phyloP scores from a whole-genome alignment of 2,329 filamentous ascomycete genomes.

The Coniochaeta ligniaria region DNA sequence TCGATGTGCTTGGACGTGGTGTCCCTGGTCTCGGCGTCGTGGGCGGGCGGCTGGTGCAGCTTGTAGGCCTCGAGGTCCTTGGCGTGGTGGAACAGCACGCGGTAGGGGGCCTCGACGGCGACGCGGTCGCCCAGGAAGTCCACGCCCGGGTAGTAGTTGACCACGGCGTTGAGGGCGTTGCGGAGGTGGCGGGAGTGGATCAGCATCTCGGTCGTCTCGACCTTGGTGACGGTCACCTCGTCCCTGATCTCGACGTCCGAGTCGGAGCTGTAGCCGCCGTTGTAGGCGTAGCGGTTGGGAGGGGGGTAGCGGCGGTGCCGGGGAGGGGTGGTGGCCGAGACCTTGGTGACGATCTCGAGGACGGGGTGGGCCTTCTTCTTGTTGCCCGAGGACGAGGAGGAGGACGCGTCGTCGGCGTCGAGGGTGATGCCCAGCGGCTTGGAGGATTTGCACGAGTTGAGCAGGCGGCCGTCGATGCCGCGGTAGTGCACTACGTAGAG shows the following conservation, averaged over 20 bases:
- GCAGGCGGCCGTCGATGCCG: constrained; percentile 20
- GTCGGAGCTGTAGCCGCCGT: constrained; percentile 18
- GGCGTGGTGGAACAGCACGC: constrained; percentile 38
- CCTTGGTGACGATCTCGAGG: constrained; percentile 35
- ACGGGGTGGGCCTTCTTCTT: constrained; percentile 24
- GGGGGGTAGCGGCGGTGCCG: constrained; percentile 5
- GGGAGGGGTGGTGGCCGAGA: constrained; percentile 18
- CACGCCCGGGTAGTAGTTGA: constrained; percentile 39
- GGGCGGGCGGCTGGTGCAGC: constrained; percentile 29
- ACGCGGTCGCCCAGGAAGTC: constrained; percentile 27
- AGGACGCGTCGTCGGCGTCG: constrained; percentile 10
- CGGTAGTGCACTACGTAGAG: constrained; percentile 34
- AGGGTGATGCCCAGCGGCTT: constrained; percentile 28
- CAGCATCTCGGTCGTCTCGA: constrained; percentile 29
- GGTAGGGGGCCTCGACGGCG: constrained; percentile 36
- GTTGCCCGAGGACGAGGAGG: constrained; percentile 13
- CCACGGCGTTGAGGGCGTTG: constrained; percentile 38
- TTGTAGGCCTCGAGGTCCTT: constrained; percentile 33
- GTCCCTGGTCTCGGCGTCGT: constrained; percentile 30
- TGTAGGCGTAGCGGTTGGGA: constrained; percentile 14
- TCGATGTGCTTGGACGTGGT: constrained; percentile 37
- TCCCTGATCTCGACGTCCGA: constrained; percentile 14
- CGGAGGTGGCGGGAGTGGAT: constrained; percentile 38
- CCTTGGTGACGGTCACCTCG: constrained; percentile 13
- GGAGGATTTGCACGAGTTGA: constrained; percentile 28